A percentile compares a stretch with the other conserved stretches of the same genome.
phyloP scores from a whole-genome alignment of 345 rosid genomes.

The Hevea brasiliensis region DNA sequence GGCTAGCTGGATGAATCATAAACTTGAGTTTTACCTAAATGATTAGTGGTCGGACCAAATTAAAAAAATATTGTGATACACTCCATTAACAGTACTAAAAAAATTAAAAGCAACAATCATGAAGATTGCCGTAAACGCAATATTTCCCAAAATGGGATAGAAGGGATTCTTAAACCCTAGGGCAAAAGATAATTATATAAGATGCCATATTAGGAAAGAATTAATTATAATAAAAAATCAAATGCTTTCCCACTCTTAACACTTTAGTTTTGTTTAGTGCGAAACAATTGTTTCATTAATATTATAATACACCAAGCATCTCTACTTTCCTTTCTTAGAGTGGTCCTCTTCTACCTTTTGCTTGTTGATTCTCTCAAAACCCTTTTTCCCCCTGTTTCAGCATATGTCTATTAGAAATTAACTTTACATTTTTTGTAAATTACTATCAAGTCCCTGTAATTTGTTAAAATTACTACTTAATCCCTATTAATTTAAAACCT shows the following conservation, averaged over 20 bases:
- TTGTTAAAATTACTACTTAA: no score
- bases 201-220: slow-evolving; percentile 41
- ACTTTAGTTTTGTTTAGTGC: neutral
- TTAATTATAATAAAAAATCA: neutral
- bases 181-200: neutral
- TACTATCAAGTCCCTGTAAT: no score
- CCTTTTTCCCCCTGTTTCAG: neutral
- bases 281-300: slow-evolving; percentile 13
- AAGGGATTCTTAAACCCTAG: neutral
- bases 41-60: no score
- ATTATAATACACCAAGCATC: slow-evolving; percentile 9
- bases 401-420: no score
- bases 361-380: neutral
- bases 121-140: slow-evolving; percentile 6
- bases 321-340: neutral
- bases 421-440: no score
- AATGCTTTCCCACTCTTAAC: slow-evolving; percentile 7
- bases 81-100: slow-evolving; percentile 2
- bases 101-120: slow-evolving; percentile 10
- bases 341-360: neutral
- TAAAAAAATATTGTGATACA: neutral
- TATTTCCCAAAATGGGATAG: slow-evolving; percentile 25
- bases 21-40: no score
- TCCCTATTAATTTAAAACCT: no score
- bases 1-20: no score